Percentiles rank a stretch among this genome's conserved stretches.
These are phyloP conservation scores for Boletellus emodensis DNA, from an alignment of 768 basidiomycete genomes.

Conservation along the genomic window DNA sequence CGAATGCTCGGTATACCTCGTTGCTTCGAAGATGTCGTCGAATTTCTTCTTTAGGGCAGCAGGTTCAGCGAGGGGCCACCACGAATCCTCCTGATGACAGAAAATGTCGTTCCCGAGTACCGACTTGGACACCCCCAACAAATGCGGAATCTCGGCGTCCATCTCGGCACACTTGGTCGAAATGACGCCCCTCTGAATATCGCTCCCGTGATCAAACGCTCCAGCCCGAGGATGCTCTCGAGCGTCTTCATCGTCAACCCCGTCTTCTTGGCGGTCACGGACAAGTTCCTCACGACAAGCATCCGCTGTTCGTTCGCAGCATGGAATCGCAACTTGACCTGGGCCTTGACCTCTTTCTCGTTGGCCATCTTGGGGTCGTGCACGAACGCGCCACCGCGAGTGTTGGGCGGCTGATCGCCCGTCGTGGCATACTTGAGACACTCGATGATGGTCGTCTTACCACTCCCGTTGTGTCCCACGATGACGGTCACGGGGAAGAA, in stretches of 20 bases:
- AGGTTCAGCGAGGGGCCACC: slow-evolving; percentile 95
- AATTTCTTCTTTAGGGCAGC: slow-evolving; percentile 96
- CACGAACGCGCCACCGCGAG: slow-evolving; percentile 96
- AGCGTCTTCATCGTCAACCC: slow-evolving; percentile 96
- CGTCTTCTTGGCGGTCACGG: slow-evolving; percentile 91
- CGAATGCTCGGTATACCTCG: slow-evolving; percentile 51
- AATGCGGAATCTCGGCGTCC: slow-evolving; percentile 88
- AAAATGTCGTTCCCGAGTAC: slow-evolving; percentile 99
- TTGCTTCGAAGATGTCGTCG: slow-evolving; percentile 99
- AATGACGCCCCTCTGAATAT: slow-evolving; percentile 70
- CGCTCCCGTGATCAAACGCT: background rate
- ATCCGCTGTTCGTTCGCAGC: slow-evolving; percentile 88
- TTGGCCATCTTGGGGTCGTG: slow-evolving; percentile 99
- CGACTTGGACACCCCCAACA: slow-evolving; percentile 95
- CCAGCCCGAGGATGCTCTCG: slow-evolving; percentile 80
- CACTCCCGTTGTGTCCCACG: slow-evolving; percentile 96
- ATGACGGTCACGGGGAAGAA: slow-evolving; percentile 98
- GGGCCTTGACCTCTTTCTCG: slow-evolving; percentile 98
- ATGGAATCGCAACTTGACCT: slow-evolving; percentile 91
- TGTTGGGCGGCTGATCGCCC: slow-evolving; percentile 95
- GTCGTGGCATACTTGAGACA: slow-evolving; percentile 99
- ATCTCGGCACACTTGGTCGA: slow-evolving; percentile 98
- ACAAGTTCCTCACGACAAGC: slow-evolving; percentile 86
- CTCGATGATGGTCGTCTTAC: slow-evolving; percentile 99
- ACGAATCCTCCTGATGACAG: slow-evolving; percentile 98